phyloP scores from a whole-genome alignment of 768 basidiomycete species.

The Lentinula detonsa region DNA sequence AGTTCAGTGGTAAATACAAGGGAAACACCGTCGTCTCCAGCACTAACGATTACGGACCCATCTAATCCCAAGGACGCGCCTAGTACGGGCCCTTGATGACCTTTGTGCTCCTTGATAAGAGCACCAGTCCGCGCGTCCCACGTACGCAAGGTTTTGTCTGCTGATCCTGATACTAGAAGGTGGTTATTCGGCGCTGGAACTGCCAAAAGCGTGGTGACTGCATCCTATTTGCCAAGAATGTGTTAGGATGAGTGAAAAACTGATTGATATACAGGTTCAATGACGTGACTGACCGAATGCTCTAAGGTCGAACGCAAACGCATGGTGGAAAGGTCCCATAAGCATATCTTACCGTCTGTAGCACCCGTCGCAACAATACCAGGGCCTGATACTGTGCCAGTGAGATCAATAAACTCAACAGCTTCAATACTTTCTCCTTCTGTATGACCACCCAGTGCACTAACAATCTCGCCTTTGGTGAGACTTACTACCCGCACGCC shows the following conservation, averaged over 20 bases:
- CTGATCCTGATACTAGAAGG: slow-evolving; percentile 79
- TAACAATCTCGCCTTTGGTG: slow-evolving; percentile 78
- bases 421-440: slow-evolving; percentile 88
- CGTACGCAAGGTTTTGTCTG: slow-evolving; percentile 80
- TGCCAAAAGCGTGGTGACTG: slow-evolving; percentile 73
- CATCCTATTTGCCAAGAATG: slow-evolving; percentile 49
- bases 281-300: slow-evolving; percentile 57
- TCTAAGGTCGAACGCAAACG: slow-evolving; percentile 74
- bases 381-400: slow-evolving; percentile 46
- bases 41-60: slow-evolving; percentile 77
- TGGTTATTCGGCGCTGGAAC: slow-evolving; percentile 73
- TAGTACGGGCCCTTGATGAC: slow-evolving; percentile 76
- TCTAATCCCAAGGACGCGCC: slow-evolving; percentile 64
- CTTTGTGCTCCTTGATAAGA: slow-evolving; percentile 73
- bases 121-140: slow-evolving; percentile 90
- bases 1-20: slow-evolving; percentile 73
- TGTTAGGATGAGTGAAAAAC: background rate
- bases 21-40: slow-evolving; percentile 85
- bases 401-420: slow-evolving; percentile 75
- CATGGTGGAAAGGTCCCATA: slow-evolving; percentile 93
- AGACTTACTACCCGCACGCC: slow-evolving; percentile 85
- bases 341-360: slow-evolving; percentile 90
- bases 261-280: background rate
- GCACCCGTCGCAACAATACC: slow-evolving; percentile 79
- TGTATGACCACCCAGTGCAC: slow-evolving; percentile 74